Conservation (phyloP, 2,329 filamentous ascomycete genomes). For the Septoria linicola region DNA sequence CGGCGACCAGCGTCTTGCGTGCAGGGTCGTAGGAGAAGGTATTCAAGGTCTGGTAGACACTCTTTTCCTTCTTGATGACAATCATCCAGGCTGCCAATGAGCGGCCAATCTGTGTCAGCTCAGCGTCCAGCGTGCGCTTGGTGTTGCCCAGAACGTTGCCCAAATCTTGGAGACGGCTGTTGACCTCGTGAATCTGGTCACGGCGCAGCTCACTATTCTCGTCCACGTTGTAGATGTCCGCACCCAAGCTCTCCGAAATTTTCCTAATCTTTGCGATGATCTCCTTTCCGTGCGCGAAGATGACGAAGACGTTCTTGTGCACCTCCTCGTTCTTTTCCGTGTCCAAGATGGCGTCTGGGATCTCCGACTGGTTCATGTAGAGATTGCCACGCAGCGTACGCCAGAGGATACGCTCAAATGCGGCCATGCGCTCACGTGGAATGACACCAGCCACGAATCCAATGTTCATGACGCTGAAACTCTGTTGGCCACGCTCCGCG, state of each 20-base stretch:
- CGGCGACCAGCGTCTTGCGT: constrained; percentile 91
- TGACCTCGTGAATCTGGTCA: constrained; percentile 97
- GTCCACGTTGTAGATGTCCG: constrained; percentile 93
- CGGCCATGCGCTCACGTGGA: constrained; percentile 82
- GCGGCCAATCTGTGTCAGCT: constrained; percentile 89
- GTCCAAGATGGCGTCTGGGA: constrained; percentile 87
- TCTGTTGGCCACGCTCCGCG: constrained; percentile 34
- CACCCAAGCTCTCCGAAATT: constrained; percentile 95
- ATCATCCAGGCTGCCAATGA: constrained; percentile 97
- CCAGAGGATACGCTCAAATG: constrained; percentile 97
- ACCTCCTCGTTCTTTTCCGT: constrained; percentile 88
- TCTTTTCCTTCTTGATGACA: constrained; percentile 96
- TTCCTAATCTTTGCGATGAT: constrained; percentile 98
- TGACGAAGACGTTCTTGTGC: constrained; percentile 98
- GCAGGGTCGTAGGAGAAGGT: constrained; percentile 95
- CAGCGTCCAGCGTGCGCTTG: constrained; percentile 87
- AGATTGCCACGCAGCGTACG: constrained; percentile 93
- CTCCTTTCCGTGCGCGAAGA: constrained; percentile 97
- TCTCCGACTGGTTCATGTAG: constrained; percentile 99
- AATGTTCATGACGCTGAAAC: constrained; percentile 96
- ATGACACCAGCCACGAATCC: constrained; percentile 98
- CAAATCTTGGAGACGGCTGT: constrained; percentile 85
- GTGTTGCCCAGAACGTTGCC: constrained; percentile 92
- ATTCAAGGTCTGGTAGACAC: constrained; percentile 92
- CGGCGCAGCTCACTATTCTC: constrained; percentile 94